A percentile compares a stretch with the other conserved stretches of the same genome.
Evolutionary conservation across 495 filamentous ascomycete genomes (phyloP).

Genomic region (Jackrogersella minutella): DNA sequence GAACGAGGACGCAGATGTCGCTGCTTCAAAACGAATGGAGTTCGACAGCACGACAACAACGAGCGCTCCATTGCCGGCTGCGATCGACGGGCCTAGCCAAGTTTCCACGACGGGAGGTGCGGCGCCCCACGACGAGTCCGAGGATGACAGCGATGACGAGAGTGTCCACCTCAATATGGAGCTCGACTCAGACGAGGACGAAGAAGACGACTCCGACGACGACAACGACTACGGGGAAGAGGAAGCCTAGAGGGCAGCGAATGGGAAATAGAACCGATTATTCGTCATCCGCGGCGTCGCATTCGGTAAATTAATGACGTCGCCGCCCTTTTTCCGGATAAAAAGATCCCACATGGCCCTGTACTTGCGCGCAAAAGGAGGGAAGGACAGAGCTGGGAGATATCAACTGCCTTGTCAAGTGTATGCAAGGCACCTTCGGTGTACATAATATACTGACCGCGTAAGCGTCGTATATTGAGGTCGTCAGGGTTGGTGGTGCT

Average conservation of each 20-base stretch:
- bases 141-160: slow-evolving; percentile 45
- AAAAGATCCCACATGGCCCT: slow-evolving; percentile 24
- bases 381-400: neutral
- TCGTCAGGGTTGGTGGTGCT: slow-evolving; percentile 9
- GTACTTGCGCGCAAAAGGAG: neutral
- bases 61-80: slow-evolving; percentile 1
- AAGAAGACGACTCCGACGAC: slow-evolving; percentile 37
- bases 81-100: slow-evolving; percentile 1
- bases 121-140: neutral
- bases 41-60: slow-evolving; percentile 22
- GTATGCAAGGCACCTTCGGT: slow-evolving; percentile 31
- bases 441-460: slow-evolving; percentile 4
- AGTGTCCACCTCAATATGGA: slow-evolving; percentile 54
- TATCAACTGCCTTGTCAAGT: slow-evolving; percentile 29
- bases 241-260: slow-evolving; percentile 40
- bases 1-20: slow-evolving; percentile 44
- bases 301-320: slow-evolving; percentile 25
- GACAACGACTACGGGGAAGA: slow-evolving; percentile 46
- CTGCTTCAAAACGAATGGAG: slow-evolving; percentile 39
- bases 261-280: slow-evolving; percentile 27
- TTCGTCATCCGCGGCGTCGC: slow-evolving; percentile 12
- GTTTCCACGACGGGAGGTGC: neutral
- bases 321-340: slow-evolving; percentile 30
- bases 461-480: slow-evolving; percentile 18
- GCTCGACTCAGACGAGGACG: slow-evolving; percentile 45